Percentiles rank a stretch among this genome's conserved stretches.
Conservation (phyloP, 768 basidiomycete genomes). For the Amanita brunnescens region DNA sequence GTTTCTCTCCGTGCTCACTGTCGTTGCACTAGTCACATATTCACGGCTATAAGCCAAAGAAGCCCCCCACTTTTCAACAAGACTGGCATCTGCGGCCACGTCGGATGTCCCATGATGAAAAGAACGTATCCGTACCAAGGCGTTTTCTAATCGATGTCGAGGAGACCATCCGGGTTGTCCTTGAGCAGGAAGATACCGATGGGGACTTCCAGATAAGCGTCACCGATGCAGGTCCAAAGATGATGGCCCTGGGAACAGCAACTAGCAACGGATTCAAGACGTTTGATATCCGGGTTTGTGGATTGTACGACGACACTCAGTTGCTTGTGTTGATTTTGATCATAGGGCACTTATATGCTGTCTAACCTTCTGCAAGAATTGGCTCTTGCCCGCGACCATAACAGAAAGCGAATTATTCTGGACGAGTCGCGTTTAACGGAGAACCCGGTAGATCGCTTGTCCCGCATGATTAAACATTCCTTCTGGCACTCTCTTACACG, state of each 20-base stretch:
- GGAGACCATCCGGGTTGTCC: conserved; percentile 91
- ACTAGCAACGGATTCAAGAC: conserved; percentile 97
- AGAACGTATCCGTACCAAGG: conserved; percentile 67
- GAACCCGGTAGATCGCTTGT: conserved; percentile 94
- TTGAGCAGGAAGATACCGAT: conserved; percentile 98
- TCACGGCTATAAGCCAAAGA: conserved; percentile 66
- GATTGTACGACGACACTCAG: not conserved
- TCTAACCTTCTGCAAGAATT: conserved; percentile 99
- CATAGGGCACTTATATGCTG: conserved; percentile 96
- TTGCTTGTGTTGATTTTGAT: conserved; percentile 8
- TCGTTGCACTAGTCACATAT: conserved; percentile 47
- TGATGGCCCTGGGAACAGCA: conserved; percentile 92
- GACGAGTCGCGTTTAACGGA: conserved; percentile 97
- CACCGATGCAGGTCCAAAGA: conserved; percentile 93
- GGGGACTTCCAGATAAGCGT: conserved; percentile 95
- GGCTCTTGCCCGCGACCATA: conserved; percentile 91
- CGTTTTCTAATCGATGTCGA: conserved; percentile 97
- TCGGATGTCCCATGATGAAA: conserved; percentile 90
- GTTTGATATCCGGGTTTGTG: conserved; percentile 83
- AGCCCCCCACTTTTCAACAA: conserved; percentile 64
- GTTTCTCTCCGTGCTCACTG: not conserved
- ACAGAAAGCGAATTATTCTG: conserved; percentile 93
- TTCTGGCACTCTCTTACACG: conserved; percentile 98
- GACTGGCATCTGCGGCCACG: conserved; percentile 67
- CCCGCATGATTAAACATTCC: conserved; percentile 94